Evolutionary conservation across 2,329 filamentous ascomycete species (phyloP).

Genomic region (Neofusicoccum ribis): DNA sequence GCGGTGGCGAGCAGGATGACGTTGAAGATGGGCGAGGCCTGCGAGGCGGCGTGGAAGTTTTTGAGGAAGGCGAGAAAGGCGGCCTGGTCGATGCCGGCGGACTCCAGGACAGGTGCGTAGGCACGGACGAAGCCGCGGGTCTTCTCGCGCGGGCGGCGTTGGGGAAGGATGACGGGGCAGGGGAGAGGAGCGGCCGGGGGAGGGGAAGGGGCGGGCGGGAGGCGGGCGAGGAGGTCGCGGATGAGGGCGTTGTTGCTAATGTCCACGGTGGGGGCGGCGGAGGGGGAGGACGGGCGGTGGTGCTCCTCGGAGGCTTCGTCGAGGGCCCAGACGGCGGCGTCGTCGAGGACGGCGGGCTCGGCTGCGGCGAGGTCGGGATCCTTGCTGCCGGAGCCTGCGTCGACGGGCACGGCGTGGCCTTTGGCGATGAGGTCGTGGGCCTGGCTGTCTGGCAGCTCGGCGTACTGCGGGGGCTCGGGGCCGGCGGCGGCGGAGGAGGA

Average conservation of each 20-base stretch:
- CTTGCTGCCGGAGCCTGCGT: neutral
- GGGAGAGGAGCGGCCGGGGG: neutral
- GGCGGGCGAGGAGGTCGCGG: neutral
- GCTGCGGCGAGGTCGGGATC: too few relatives aligned
- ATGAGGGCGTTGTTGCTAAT: neutral
- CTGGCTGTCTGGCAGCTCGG: neutral
- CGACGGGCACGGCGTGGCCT: neutral
- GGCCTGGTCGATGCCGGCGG: constrained; percentile 49
- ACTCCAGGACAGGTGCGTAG: constrained; percentile 52
- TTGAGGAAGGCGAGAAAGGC: constrained; percentile 53
- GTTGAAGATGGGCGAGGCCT: constrained; percentile 20
- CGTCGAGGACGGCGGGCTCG: neutral
- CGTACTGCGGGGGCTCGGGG: neutral
- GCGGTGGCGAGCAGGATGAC: constrained; percentile 30
- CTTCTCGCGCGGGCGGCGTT: constrained; percentile 52
- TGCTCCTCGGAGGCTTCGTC: constrained; percentile 14
- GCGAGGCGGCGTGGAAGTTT: constrained; percentile 47
- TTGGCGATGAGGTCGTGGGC: constrained; percentile 1
- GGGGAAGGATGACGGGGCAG: constrained; percentile 53
- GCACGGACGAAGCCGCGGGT: constrained; percentile 55
- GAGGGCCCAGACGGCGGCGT: constrained; percentile 10
- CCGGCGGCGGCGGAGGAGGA: neutral
- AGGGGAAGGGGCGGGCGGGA: neutral
- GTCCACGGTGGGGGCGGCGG: neutral
- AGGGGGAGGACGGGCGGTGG: neutral